Evolutionary conservation across 306 rosid genomes (phyloP).

Genomic region (Gastrolobium bilobum): DNA sequence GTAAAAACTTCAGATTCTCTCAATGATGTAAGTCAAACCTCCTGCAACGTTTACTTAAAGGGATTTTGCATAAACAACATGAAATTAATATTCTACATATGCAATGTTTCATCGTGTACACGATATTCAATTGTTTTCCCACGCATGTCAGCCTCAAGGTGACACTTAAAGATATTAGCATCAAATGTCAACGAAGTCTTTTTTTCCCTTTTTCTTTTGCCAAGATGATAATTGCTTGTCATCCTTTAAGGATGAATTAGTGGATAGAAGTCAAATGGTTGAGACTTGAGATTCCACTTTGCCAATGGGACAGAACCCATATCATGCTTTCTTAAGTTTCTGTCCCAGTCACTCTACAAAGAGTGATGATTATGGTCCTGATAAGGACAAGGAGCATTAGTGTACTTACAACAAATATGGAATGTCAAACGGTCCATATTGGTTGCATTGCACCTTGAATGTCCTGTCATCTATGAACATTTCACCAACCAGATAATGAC

Average conservation of each 20-base stretch:
- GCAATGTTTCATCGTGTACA: neutral
- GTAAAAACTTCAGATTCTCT: conserved; percentile 4
- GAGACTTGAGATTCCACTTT: conserved; percentile 5
- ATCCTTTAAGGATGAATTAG: conserved; percentile 14
- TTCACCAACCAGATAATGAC: conserved; percentile 17
- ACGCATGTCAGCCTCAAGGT: conserved; percentile 19
- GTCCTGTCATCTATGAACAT: neutral
- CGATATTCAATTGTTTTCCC: neutral
- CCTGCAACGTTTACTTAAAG: neutral
- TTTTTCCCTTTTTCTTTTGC: neutral
- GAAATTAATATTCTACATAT: neutral
- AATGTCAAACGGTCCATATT: neutral
- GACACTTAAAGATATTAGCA: neutral
- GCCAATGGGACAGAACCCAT: conserved; percentile 2
- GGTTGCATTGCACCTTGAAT: conserved; percentile 10
- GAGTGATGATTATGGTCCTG: neutral
- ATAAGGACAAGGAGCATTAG: conserved; percentile 5
- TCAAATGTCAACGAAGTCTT: neutral
- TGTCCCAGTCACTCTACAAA: conserved; percentile 27
- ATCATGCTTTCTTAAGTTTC: conserved; percentile 33
- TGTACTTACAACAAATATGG: neutral
- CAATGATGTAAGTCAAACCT: neutral
- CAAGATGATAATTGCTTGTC: neutral
- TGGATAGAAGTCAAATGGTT: neutral
- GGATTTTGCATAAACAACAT: neutral